Base-by-base conservation (phyloP, 345 rosid species). In the Gossypium turneri region DNA sequence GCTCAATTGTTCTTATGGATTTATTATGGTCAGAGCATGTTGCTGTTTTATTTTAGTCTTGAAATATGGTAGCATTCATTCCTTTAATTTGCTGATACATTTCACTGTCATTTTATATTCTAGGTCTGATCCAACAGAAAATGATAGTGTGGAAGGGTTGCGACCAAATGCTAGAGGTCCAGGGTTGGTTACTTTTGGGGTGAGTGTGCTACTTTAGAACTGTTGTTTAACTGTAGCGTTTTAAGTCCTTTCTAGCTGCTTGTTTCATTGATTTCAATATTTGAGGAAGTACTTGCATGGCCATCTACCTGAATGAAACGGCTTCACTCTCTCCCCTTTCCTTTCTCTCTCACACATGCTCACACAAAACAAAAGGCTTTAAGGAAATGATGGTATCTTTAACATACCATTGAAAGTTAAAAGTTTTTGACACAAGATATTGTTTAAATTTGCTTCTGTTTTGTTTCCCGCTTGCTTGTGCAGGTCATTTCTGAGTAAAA, bases 91-190 rank as follows among this genome's bases (percentile, higher is more conserved):
- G 22, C 50, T 51, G 62, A 16, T 80, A 68, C 72, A 38, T 73
- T 74, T 75, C 7, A 29, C 3, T 64, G 24, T 58, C 34, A 76
- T 63, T 70, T 51, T 76, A 75, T 84, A 29, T 69, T 47, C 43
- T 80, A 95, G 99, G 99, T 95, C 99, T 20, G 99, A 93, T 82
- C 99, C 99, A 68, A 95, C 98, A 3, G 99, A 95, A 83, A 95
- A 95, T 82, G 99, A 95, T 74, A 95, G 99, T n/a, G 99, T 95
- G 61, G 99, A 93, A 86, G 99, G 99, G 69, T 82, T 95, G 80
- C 80, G 98, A 63, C 98, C 98, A 59, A 95, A 95, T 87, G 98
- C 99, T 67, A 93, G 98, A 83, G 99, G 99, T 74, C 98, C 99
- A 43, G 98, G 99, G 51, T 84, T 93, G 84, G 98, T 95, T 75